phyloP scores from a whole-genome alignment of 208 protist species.

The Acanthamoeba royreba region DNA sequence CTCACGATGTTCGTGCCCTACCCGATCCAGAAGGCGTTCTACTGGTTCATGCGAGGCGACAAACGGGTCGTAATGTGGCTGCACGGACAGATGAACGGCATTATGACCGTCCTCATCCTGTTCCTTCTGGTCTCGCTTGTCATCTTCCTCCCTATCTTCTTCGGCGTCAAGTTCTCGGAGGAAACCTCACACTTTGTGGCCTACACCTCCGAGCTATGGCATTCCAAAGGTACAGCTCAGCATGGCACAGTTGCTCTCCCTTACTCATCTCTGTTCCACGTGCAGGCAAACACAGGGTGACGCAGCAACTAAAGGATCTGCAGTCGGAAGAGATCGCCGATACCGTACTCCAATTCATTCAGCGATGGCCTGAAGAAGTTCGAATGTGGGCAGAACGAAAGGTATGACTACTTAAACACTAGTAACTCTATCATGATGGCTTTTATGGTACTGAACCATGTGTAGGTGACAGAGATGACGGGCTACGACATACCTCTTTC shows the following conservation, averaged over 20 bases:
- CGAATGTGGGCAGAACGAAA: neutral
- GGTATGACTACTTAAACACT: neutral
- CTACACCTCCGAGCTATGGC: neutral
- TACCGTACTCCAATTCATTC: neutral
- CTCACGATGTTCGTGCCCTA: neutral
- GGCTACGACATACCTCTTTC: neutral
- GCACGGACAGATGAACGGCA: neutral
- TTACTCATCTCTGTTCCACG: neutral
- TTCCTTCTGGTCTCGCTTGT: neutral
- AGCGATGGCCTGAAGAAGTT: neutral
- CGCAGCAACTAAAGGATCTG: neutral
- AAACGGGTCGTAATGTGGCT: neutral
- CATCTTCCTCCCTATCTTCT: neutral
- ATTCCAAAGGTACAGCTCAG: neutral
- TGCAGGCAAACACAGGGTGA: conserved; percentile 12
- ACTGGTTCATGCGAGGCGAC: neutral
- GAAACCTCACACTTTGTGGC: neutral
- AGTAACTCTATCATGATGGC: neutral
- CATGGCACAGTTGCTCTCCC: too few relatives aligned
- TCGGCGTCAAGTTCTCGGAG: neutral
- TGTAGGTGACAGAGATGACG: neutral
- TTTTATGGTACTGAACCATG: neutral
- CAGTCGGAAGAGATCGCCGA: neutral
- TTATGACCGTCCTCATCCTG: conserved; percentile 30
- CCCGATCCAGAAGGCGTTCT: neutral